Conservation (phyloP, 2,329 filamentous ascomycete species). For the Aspergillus versicolor region DNA sequence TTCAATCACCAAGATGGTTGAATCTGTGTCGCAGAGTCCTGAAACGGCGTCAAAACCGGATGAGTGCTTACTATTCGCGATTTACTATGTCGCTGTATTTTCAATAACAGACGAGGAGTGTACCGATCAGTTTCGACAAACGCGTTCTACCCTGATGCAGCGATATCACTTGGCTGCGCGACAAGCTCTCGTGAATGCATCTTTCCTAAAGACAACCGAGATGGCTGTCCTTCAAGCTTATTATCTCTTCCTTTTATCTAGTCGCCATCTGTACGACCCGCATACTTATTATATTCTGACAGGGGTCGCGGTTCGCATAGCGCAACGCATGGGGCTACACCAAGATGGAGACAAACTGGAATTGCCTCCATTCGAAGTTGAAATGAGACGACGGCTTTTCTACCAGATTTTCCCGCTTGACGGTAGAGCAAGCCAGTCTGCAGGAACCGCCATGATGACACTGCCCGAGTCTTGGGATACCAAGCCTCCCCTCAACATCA, state of each 20-base stretch:
- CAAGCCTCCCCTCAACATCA: conserved; percentile 42
- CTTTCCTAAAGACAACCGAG: conserved; percentile 18
- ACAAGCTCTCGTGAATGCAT: conserved; percentile 19
- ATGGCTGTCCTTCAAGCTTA: conserved; percentile 18
- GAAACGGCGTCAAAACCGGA: conserved; percentile 27
- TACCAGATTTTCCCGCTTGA: conserved; percentile 27
- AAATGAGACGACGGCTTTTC: conserved; percentile 32
- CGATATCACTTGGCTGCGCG: conserved; percentile 10
- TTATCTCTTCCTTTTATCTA: conserved; percentile 20
- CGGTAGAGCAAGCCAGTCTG: conserved; percentile 27
- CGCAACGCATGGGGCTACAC: conserved; percentile 50
- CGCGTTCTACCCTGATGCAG: conserved; percentile 1
- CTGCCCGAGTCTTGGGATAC: conserved; percentile 22
- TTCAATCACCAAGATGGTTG: conserved; percentile 63
- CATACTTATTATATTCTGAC: conserved; percentile 52
- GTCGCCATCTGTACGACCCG: conserved; percentile 42
- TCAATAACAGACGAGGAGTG: conserved; percentile 18
- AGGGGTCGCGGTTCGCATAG: conserved; percentile 46
- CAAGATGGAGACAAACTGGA: conserved; percentile 47
- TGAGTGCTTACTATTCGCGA: conserved; percentile 37
- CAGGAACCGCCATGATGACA: conserved; percentile 22
- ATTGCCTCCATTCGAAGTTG: conserved; percentile 48
- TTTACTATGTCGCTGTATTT: conserved; percentile 23
- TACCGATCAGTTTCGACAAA: neutral
- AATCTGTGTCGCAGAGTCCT: conserved; percentile 55